phyloP scores from a whole-genome alignment of 1,284 basidiomycete genomes.

The Cutaneotrichosporon arboriforme region DNA sequence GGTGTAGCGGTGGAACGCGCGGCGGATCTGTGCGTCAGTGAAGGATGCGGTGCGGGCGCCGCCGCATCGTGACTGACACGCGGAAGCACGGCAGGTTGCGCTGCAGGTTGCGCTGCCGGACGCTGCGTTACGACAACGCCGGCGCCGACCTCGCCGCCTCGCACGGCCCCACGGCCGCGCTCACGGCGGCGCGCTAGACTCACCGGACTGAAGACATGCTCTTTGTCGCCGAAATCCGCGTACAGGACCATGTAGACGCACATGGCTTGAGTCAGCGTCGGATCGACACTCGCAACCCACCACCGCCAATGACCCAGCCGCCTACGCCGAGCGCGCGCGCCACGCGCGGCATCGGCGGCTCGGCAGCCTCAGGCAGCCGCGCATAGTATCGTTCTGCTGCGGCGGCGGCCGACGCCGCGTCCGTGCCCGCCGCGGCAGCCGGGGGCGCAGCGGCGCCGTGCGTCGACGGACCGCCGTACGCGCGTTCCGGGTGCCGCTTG shows the following conservation, averaged over 20 bases:
- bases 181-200: conserved; percentile 10
- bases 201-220: conserved; percentile 47
- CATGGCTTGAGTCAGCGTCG: conserved; percentile 23
- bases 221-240: conserved; percentile 41
- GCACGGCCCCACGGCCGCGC: not conserved
- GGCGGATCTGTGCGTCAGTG: conserved; percentile 26
- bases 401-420: not conserved
- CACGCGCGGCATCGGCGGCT: conserved; percentile 5
- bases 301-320: conserved; percentile 32
- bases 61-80: no score
- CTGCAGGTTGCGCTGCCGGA: no score
- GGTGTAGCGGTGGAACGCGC: conserved; percentile 23
- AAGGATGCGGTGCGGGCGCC: no score
- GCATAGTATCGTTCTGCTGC: conserved; percentile 8
- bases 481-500: conserved; percentile 12
- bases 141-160: not conserved
- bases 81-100: no score
- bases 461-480: conserved; percentile 9
- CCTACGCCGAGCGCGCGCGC: conserved; percentile 16
- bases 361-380: conserved; percentile 1
- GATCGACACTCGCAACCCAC: conserved; percentile 18
- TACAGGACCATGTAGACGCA: conserved; percentile 41
- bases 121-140: no score
- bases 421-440: not conserved
- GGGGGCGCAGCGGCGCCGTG: not conserved